Conservation (phyloP, 140 eudicot species). For the Senecio squalidus region DNA sequence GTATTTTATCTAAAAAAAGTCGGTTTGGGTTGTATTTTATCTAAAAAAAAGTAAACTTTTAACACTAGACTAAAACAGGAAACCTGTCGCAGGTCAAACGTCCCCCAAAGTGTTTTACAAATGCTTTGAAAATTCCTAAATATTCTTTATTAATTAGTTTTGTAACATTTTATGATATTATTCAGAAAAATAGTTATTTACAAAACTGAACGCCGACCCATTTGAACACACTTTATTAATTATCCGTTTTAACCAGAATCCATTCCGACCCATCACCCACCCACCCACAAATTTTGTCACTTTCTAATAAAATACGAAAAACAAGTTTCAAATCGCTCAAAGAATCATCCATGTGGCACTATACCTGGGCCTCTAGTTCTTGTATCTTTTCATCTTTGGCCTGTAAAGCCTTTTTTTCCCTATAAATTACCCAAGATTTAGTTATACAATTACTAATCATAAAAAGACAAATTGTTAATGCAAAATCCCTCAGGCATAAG, state of each 20-base stretch:
- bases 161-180: no score
- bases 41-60: background rate
- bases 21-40: no score
- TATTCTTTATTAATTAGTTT: no score
- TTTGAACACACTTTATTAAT: background rate
- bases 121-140: background rate
- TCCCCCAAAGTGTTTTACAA: background rate
- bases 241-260: background rate
- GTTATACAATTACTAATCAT: background rate
- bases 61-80: background rate
- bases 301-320: background rate
- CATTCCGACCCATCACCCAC: background rate
- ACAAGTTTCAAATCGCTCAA: background rate
- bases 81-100: background rate
- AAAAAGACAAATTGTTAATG: background rate
- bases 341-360: background rate
- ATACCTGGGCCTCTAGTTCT: constrained; percentile 85
- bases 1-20: background rate
- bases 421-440: constrained; percentile 9
- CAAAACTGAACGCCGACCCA: background rate
- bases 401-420: constrained; percentile 60
- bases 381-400: constrained; percentile 62
- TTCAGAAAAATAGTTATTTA: no score
- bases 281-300: background rate
- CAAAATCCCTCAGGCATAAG: background rate